Conservation (phyloP, 148 eudicot genomes). For the Persicaria tinctoria region DNA sequence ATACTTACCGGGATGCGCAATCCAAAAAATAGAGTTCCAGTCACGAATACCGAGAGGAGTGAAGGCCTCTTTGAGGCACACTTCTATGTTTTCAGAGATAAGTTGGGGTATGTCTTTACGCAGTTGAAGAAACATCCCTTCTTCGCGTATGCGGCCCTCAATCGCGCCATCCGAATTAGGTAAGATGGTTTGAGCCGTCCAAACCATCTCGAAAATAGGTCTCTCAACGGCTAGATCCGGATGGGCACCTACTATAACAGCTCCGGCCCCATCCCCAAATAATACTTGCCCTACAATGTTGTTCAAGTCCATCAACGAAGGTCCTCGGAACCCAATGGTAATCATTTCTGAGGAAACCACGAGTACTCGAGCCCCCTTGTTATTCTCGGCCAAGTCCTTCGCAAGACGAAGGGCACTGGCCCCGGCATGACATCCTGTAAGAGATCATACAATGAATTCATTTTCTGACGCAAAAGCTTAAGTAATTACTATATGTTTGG, state of each 20-base stretch:
- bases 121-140: not conserved
- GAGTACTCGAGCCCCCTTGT: not conserved
- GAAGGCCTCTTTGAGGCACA: not conserved
- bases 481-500: too few species aligned
- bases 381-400: not conserved
- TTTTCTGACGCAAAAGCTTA: too few species aligned
- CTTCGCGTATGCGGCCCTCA: not conserved
- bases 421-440: not conserved
- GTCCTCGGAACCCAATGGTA: not conserved
- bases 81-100: not conserved
- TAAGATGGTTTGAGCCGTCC: not conserved
- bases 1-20: not conserved
- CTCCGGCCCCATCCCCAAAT: not conserved
- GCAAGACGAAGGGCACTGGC: not conserved
- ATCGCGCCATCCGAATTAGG: not conserved
- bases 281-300: not conserved
- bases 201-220: constrained; percentile 2
- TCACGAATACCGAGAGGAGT: not conserved
- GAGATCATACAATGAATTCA: not conserved
- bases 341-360: not conserved
- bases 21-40: not conserved
- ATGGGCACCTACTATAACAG: not conserved
- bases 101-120: not conserved
- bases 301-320: not conserved
- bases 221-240: not conserved